Evolutionary conservation across 2,329 filamentous ascomycete genomes (phyloP), one percentile per base, ranked within the genome.

Genomic region (Calonectria henricotiae): DNA sequence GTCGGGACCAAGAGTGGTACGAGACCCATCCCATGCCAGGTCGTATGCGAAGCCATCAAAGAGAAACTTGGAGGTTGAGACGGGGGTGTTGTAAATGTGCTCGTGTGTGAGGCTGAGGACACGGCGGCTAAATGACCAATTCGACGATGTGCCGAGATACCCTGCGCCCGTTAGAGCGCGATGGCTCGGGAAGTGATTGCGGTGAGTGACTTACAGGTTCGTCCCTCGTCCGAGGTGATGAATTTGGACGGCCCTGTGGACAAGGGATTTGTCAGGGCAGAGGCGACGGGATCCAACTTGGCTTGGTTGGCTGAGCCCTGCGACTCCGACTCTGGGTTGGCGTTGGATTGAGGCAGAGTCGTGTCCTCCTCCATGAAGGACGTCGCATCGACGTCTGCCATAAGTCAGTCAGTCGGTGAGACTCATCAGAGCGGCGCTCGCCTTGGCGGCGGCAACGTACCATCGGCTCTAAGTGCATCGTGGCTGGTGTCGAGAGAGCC

Each of bases 61-160:
- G 0, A 87, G 78, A 1, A 89, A 76, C 1, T 81, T 82, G 5
- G 82, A 80, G 0, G 85, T 79, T 0, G 87, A 84, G 0, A 85
- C 76, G 1, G 84, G 82, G 2, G 80, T 79, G 46, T 83, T 81
- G 60, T 84, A 82, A 23, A 87, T 79, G 63, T 84, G 81, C 68
- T 87, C 83, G 58, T 88, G 84, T 0, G 84, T 83, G 62, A 88
- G 81, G 30, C 80, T 83, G n/a, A 89, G 79, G 1, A 88, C 82
- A 20, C 85, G 83, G 8, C 87, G 81, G 30, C 83, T 83, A 61
- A 89, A 89, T 0, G 87, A 86, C 88, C 88, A 89, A 55, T 88
- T 89, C 1, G 88, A 89, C 0, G 87, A 89, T 2, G 86, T 86
- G 1, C 87, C 87, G 9, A 89, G 81, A 68, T 88, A 89, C 65